A percentile compares a stretch with the other conserved stretches of the same genome.
These are phyloP conservation scores for Jimgerdemannia flammicorona DNA, from an alignment of 192 early-diverging fungal species.

Conservation along the genomic window DNA sequence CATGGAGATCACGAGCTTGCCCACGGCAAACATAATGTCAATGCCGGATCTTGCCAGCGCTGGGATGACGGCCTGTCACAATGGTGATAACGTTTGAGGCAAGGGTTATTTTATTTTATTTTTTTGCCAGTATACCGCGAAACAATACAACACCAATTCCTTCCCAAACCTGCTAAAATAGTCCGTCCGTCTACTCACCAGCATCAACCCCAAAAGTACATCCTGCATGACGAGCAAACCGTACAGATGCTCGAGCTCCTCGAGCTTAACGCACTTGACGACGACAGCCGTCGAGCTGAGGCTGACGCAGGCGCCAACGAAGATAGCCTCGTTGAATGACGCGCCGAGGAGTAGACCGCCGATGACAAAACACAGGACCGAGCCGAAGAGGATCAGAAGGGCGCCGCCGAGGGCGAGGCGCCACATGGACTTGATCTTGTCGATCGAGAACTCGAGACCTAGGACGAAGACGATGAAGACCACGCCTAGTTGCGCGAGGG, in stretches of 20 bases:
- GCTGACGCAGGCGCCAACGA: constrained; percentile 48
- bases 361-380: constrained; percentile 28
- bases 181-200: constrained; percentile 32
- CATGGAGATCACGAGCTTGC: constrained; percentile 24
- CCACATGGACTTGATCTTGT: constrained; percentile 49
- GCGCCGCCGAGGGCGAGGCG: constrained; percentile 42
- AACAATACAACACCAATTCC: too few relatives aligned
- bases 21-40: constrained; percentile 29
- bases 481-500: constrained; percentile 50
- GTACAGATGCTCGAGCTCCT: constrained; percentile 49
- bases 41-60: constrained; percentile 35
- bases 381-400: constrained; percentile 34
- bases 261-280: constrained; percentile 30
- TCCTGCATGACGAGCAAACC: constrained; percentile 57
- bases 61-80: constrained; percentile 32
- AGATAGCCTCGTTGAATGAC: constrained; percentile 36
- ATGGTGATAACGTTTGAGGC: neutral
- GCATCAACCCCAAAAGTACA: constrained; percentile 46
- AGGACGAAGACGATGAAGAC: constrained; percentile 56
- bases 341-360: constrained; percentile 32
- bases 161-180: neutral
- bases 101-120: neutral
- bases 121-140: too few relatives aligned
- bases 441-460: constrained; percentile 54
- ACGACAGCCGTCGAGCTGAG: constrained; percentile 52